Conservation (phyloP, 306 rosid genomes). For the Lathyrus aphaca region DNA sequence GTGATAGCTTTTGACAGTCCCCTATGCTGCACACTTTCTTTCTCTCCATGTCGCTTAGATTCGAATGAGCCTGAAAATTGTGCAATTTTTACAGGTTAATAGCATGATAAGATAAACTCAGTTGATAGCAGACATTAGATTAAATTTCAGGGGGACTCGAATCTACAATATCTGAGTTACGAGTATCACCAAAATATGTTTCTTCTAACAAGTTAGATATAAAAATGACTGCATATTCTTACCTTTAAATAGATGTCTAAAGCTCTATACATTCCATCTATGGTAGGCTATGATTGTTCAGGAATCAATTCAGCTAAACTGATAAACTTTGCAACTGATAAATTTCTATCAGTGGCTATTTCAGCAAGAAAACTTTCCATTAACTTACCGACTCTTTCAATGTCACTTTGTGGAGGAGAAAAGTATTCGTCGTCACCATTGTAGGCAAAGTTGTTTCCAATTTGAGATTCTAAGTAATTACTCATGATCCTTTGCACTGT, state of each 20-base stretch:
- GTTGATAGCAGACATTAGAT: too few relatives aligned
- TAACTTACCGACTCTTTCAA: conserved; percentile 72
- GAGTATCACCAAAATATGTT: too few relatives aligned
- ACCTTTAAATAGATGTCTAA: conserved; percentile 95
- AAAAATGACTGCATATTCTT: conserved; percentile 27
- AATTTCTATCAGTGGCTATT: conserved; percentile 75
- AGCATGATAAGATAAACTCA: too few relatives aligned
- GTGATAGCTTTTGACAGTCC: conserved; percentile 92
- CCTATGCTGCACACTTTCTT: conserved; percentile 91
- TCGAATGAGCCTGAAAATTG: conserved; percentile 82
- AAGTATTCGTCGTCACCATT: conserved; percentile 54
- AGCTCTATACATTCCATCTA: conserved; percentile 94
- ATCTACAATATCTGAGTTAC: too few relatives aligned
- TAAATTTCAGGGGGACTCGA: too few relatives aligned
- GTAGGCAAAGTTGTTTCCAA: conserved; percentile 43
- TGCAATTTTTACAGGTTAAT: conserved; percentile 3
- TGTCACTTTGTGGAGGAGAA: conserved; percentile 58
- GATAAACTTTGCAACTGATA: conserved; percentile 68
- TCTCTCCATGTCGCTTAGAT: conserved; percentile 84
- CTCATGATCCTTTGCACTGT: conserved; percentile 73
- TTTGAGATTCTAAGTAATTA: conserved; percentile 64
- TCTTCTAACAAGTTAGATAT: background rate
- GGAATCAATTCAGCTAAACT: conserved; percentile 81
- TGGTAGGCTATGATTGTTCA: conserved; percentile 74
- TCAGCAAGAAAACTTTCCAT: conserved; percentile 89